Conservation (phyloP, 257 asterid species). For the Solanum bulbocastanum region DNA sequence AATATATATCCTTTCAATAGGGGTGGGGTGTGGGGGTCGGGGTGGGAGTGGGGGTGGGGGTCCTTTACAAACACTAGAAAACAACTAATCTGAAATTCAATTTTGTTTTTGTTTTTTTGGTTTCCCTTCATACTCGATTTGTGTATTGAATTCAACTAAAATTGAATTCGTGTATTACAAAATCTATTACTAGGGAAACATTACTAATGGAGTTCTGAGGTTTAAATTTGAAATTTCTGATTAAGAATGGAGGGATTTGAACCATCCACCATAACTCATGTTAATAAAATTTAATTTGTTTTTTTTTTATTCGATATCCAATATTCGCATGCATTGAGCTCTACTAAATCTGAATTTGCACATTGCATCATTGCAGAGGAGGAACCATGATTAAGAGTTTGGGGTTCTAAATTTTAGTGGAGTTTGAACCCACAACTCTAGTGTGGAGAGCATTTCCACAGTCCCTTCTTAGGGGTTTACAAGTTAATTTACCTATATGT, state of each 20-base stretch:
- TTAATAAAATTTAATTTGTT: not conserved
- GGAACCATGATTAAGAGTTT: no score
- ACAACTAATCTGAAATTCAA: conserved; percentile 14
- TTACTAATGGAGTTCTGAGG: rapidly evolving
- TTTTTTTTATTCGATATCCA: rapidly evolving
- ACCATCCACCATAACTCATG: rapidly evolving
- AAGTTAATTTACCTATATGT: no score
- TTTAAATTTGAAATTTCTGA: rapidly evolving
- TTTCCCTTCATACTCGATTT: not conserved
- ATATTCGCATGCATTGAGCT: not conserved
- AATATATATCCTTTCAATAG: not conserved
- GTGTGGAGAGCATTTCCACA: no score
- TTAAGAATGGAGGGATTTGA: rapidly evolving
- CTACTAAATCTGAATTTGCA: not conserved
- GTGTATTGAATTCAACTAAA: rapidly evolving
- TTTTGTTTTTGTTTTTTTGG: not conserved
- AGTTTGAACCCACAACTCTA: no score
- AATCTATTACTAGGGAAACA: not conserved
- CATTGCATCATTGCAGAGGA: not conserved
- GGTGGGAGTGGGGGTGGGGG: not conserved
- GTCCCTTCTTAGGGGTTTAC: no score
- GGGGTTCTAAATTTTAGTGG: no score
- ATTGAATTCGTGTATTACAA: not conserved
- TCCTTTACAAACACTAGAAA: conserved; percentile 25
- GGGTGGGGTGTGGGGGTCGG: not conserved